A percentile compares a stretch with the other conserved stretches of the same genome.
These are phyloP conservation scores for Aspergillus glaucus DNA, from an alignment of 2,329 filamentous ascomycete genomes.

Conservation along the genomic window DNA sequence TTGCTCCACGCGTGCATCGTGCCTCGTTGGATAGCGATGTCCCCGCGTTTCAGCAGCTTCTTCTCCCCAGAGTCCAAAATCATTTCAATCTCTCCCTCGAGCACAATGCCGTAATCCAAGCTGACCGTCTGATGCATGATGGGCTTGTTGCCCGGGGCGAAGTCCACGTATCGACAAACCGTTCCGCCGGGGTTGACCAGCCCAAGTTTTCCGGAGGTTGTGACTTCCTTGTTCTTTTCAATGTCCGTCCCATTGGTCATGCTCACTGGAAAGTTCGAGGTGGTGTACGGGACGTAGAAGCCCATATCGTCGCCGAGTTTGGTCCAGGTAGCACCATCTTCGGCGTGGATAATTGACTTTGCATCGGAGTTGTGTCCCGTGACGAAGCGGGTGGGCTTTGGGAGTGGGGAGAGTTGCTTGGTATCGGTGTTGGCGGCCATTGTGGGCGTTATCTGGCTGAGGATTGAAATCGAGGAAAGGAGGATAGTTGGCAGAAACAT, in stretches of 20 bases:
- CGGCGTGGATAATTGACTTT: slow-evolving; percentile 32
- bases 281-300: slow-evolving; percentile 39
- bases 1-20: slow-evolving; percentile 53
- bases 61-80: slow-evolving; percentile 48
- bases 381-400: slow-evolving; percentile 25
- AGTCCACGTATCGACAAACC: slow-evolving; percentile 45
- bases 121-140: slow-evolving; percentile 51
- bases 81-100: slow-evolving; percentile 51
- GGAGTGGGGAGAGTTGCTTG: slow-evolving; percentile 23
- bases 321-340: slow-evolving; percentile 22
- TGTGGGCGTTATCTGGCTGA: neutral
- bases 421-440: slow-evolving; percentile 16
- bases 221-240: slow-evolving; percentile 22
- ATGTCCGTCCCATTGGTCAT: slow-evolving; percentile 33
- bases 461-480: neutral
- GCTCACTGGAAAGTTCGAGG: slow-evolving; percentile 29
- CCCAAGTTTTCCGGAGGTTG: slow-evolving; percentile 22
- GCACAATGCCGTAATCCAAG: slow-evolving; percentile 50
- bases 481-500: neutral
- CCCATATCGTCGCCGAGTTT: slow-evolving; percentile 26
- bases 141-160: slow-evolving; percentile 38
- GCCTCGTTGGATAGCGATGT: slow-evolving; percentile 51
- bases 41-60: slow-evolving; percentile 43
- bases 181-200: slow-evolving; percentile 36
- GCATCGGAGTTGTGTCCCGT: slow-evolving; percentile 32